Evolutionary conservation across 176 grass and related monocot genomes (phyloP).

Genomic region (Oryza coarctata): DNA sequence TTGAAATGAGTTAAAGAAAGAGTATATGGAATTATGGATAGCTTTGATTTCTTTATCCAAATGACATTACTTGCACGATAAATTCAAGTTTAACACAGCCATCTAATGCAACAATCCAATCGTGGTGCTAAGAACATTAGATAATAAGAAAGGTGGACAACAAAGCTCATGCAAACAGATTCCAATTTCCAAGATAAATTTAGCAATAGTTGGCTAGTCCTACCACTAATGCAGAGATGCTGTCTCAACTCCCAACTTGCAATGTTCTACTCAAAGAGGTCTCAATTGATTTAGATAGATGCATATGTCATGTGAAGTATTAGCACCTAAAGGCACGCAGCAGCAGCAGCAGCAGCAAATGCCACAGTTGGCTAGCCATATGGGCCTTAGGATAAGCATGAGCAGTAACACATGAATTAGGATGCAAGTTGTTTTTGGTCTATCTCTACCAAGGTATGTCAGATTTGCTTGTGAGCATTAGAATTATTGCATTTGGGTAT

Average conservation of each 20-base stretch:
- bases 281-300: constrained; percentile 1
- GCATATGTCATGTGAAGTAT: neutral
- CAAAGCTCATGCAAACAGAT: neutral
- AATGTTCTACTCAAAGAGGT: neutral
- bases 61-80: neutral
- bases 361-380: too few species aligned
- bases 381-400: too few species aligned
- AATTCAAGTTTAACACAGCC: neutral
- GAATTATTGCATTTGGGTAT: too few species aligned
- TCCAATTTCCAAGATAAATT: neutral
- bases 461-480: too few species aligned
- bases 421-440: too few species aligned
- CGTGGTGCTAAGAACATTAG: neutral
- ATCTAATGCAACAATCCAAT: neutral
- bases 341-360: too few species aligned
- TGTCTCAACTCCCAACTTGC: neutral
- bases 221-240: neutral
- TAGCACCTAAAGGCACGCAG: too few species aligned
- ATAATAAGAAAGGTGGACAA: neutral
- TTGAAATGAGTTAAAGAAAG: neutral
- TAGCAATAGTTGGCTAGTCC: neutral
- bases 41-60: neutral
- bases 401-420: too few species aligned
- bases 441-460: too few species aligned
- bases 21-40: neutral